These are phyloP conservation scores for Saccharomyces hybrid DNA, from an alignment of 1,139 yeast species.

Conservation along the genomic window DNA sequence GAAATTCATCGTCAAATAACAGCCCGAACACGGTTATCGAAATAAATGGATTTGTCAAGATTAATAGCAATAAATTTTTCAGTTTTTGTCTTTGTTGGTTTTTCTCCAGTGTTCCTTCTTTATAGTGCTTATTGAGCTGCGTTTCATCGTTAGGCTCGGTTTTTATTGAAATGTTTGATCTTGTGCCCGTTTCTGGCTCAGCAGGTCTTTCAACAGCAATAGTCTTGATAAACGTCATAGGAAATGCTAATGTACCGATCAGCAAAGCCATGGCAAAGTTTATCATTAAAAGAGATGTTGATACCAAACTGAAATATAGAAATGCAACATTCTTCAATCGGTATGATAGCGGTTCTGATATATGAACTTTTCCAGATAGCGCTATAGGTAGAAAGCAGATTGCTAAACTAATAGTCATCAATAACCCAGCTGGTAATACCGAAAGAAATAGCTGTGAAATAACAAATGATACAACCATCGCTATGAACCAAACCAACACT, in stretches of 20 bases:
- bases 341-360: slow-evolving; percentile 22
- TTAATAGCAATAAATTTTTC: slow-evolving; percentile 33
- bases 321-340: slow-evolving; percentile 39
- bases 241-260: slow-evolving; percentile 61
- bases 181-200: neutral
- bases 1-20: slow-evolving; percentile 30
- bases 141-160: neutral
- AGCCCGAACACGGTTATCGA: slow-evolving; percentile 35
- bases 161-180: neutral
- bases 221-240: slow-evolving; percentile 54
- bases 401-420: slow-evolving; percentile 11
- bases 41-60: slow-evolving; percentile 51
- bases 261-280: slow-evolving; percentile 75
- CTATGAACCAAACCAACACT: slow-evolving; percentile 11
- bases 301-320: slow-evolving; percentile 56
- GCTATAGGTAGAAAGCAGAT: slow-evolving; percentile 17
- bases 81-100: slow-evolving; percentile 18
- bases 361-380: slow-evolving; percentile 7
- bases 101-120: neutral
- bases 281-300: slow-evolving; percentile 69
- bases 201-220: slow-evolving; percentile 3
- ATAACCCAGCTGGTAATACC: slow-evolving; percentile 11
- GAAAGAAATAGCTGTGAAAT: slow-evolving; percentile 20
- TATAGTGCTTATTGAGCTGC: neutral
- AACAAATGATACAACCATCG: slow-evolving; percentile 22